phyloP scores from a whole-genome alignment of 1,284 basidiomycete species.

The Ceraceosorus bombacis region DNA sequence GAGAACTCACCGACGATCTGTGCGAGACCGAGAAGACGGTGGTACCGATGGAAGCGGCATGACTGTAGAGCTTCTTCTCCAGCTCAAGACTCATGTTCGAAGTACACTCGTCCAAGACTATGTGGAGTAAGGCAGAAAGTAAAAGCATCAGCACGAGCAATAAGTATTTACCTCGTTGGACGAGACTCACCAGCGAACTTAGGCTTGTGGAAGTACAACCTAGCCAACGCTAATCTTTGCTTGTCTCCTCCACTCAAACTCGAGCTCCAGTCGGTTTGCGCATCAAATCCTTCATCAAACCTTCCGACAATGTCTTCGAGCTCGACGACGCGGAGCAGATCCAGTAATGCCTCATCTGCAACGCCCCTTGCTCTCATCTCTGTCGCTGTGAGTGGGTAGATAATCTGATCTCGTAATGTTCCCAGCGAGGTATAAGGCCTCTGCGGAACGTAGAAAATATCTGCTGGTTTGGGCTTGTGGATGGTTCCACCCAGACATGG shows the following conservation, averaged over 20 bases:
- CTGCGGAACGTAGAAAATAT: constrained; percentile 93
- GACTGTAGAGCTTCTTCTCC: constrained; percentile 90
- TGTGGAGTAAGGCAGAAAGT: too few species aligned
- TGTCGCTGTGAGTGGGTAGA: constrained; percentile 68
- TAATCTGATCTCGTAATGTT: constrained; percentile 82
- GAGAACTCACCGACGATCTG: constrained; percentile 13
- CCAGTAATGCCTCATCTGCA: constrained; percentile 65
- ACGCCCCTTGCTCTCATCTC: constrained; percentile 40
- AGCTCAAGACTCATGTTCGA: constrained; percentile 85
- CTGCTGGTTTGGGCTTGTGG: constrained; percentile 77
- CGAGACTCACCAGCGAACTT: constrained; percentile 64
- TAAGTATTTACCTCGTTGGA: too few species aligned
- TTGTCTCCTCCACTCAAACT: constrained; percentile 72
- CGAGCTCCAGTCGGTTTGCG: constrained; percentile 82
- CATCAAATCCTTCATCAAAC: constrained; percentile 86
- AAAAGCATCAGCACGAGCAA: too few species aligned
- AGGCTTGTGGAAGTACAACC: constrained; percentile 89
- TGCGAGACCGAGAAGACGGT: constrained; percentile 49
- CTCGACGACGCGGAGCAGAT: constrained; percentile 69
- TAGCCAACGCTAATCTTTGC: constrained; percentile 83
- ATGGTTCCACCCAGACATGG: constrained; percentile 90
- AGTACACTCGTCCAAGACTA: constrained; percentile 88
- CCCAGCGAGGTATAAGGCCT: constrained; percentile 80
- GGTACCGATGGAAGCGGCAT: constrained; percentile 60
- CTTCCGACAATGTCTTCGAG: constrained; percentile 82